Percentiles rank a stretch among this genome's conserved stretches.
Evolutionary conservation across 495 filamentous ascomycete genomes (phyloP).

Genomic region (Terfezia boudieri): DNA sequence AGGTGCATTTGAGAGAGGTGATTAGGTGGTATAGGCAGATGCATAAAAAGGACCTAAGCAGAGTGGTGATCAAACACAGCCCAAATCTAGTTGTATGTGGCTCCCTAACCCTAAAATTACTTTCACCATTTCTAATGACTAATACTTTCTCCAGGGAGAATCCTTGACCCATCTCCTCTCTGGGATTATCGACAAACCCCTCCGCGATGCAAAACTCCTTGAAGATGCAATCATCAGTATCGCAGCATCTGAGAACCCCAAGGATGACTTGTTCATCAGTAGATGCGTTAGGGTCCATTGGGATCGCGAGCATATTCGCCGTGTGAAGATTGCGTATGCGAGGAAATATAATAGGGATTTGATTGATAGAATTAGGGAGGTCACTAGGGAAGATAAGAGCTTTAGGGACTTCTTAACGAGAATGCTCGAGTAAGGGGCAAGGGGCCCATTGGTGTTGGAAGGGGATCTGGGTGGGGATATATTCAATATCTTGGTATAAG

Average conservation of each 20-base stretch:
- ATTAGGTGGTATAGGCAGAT: constrained; percentile 45
- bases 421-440: constrained; percentile 11
- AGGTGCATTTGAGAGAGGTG: constrained; percentile 62
- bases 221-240: constrained; percentile 59
- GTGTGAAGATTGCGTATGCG: constrained; percentile 46
- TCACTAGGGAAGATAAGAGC: constrained; percentile 8
- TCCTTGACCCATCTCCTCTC: constrained; percentile 89
- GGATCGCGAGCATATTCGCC: constrained; percentile 53
- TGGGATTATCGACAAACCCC: constrained; percentile 82
- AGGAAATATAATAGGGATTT: constrained; percentile 49
- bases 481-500: no score
- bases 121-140: constrained; percentile 1
- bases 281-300: constrained; percentile 64
- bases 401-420: constrained; percentile 38
- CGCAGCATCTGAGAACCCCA: constrained; percentile 12
- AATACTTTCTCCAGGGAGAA: constrained; percentile 43
- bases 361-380: constrained; percentile 34
- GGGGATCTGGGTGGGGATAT: background rate
- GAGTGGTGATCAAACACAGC: constrained; percentile 69
- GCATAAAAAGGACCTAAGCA: constrained; percentile 57
- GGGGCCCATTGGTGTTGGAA: background rate
- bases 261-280: constrained; percentile 64
- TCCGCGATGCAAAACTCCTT: constrained; percentile 83
- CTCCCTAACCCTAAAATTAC: background rate
- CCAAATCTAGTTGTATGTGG: constrained; percentile 69